A percentile compares a stretch with the other conserved stretches of the same genome.
Evolutionary conservation across 2,329 filamentous ascomycete genomes (phyloP).

Genomic region (Cladophialophora exuberans): DNA sequence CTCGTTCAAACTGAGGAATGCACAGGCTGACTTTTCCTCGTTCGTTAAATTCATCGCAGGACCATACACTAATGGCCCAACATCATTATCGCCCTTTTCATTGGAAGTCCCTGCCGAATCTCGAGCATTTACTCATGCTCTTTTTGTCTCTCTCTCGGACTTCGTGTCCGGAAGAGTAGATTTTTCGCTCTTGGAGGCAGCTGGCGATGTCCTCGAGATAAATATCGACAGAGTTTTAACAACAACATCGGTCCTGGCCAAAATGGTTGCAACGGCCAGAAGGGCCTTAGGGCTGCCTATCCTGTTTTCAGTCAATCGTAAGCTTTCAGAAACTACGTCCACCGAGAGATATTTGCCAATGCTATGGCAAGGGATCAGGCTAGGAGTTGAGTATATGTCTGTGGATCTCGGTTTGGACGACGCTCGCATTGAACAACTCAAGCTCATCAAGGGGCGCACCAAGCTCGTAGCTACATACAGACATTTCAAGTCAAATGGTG

Average conservation of each 20-base stretch:
- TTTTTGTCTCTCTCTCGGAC: slow-evolving; percentile 44
- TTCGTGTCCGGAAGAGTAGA: slow-evolving; percentile 42
- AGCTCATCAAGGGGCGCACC: slow-evolving; percentile 40
- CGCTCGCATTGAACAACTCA: slow-evolving; percentile 35
- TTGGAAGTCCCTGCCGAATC: slow-evolving; percentile 63
- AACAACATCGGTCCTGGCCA: slow-evolving; percentile 54
- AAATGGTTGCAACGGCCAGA: slow-evolving; percentile 61
- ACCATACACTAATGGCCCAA: slow-evolving; percentile 53
- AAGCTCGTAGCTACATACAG: slow-evolving; percentile 45
- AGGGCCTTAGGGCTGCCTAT: slow-evolving; percentile 61
- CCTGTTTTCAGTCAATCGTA: slow-evolving; percentile 19
- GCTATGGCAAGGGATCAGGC: slow-evolving; percentile 44
- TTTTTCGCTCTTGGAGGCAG: slow-evolving; percentile 59
- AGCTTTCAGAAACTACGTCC: not conserved
- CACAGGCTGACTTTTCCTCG: slow-evolving; percentile 62
- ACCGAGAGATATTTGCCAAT: slow-evolving; percentile 39
- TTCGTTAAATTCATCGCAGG: slow-evolving; percentile 64
- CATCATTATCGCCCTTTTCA: slow-evolving; percentile 64
- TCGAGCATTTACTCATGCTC: slow-evolving; percentile 52
- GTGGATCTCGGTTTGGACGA: slow-evolving; percentile 42
- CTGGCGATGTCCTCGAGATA: slow-evolving; percentile 63
- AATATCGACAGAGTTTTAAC: slow-evolving; percentile 62
- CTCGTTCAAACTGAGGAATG: slow-evolving; percentile 55
- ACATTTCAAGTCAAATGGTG: not conserved
- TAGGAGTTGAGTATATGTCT: slow-evolving; percentile 46